Base-by-base conservation (phyloP, 148 eudicot genomes). In the Agrostemma githago region DNA sequence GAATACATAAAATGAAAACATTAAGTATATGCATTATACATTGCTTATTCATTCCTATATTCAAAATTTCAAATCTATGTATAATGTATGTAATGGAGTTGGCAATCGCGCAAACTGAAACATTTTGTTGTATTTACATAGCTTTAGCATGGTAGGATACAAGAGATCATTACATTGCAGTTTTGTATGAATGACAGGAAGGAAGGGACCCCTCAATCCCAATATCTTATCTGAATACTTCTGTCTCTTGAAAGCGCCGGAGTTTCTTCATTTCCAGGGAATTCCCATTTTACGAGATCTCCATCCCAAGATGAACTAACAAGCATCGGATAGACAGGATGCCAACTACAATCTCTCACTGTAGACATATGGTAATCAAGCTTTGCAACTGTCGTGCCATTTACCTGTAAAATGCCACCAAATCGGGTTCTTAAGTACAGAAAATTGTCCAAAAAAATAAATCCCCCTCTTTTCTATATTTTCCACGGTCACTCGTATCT, bases 251-350 rank as follows among this genome's bases (percentile, higher is more conserved):
- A 66, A 46, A 83, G 79, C 43, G 61, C 40, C 6, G 74, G 82
- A n/a, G 62, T 42, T 12, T 65, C 77, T n/a, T 37, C 86, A 63
- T 48, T 79, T 12, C 90, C 97, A 6, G 83, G 86, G 71, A 88
- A 85, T 63, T 89, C 91, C 81, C 89, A 83, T 63, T 84, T 74
- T 4, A 90, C 79, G 7, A 92, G 66, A 63, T 53, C 59, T 16
- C 95, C 95, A 59, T 92, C 95, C 95, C 95, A 92, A 10, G 95
- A 85, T 16, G 97, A 92, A 76, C 92, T 92, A 14, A 88, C 76
- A 1, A 92, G 56, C 82, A 74, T 85, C 15, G 97, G 97, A 80
- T 82, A 79, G 76, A 19, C 62, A 5, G 97, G 97, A 77, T 92
- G 97, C 97, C 97, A 92, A 72, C 85, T 83, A 62, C 95, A 88